Conservation (phyloP, 257 asterid genomes). For the Fraxinus americana region DNA sequence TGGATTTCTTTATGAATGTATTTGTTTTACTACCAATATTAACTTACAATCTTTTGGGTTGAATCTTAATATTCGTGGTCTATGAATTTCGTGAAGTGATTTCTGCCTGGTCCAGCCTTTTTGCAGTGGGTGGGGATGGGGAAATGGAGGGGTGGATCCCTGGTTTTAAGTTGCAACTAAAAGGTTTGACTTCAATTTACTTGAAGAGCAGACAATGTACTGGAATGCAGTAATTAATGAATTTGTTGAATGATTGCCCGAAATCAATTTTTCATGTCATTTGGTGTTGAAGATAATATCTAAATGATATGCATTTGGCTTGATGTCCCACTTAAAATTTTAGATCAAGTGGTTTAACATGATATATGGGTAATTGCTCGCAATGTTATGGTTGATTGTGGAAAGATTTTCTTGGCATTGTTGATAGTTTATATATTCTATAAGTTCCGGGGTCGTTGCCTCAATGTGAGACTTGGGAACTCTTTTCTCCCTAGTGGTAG, state of each 20-base stretch:
- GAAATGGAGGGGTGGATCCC: neutral
- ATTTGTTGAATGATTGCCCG: conserved; percentile 6
- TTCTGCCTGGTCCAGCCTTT: neutral
- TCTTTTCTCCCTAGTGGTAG: neutral
- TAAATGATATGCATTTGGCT: too few species aligned
- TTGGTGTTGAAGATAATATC: neutral
- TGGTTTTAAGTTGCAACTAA: conserved; percentile 7
- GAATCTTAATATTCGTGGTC: neutral
- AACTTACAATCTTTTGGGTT: neutral
- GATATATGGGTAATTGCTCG: neutral
- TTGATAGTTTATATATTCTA: neutral
- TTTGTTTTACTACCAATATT: neutral
- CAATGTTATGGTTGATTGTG: neutral
- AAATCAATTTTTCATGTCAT: conserved; percentile 1
- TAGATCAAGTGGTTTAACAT: neutral
- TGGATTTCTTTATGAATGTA: neutral
- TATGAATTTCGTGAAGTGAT: neutral
- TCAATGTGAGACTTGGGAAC: neutral
- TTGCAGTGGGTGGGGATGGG: neutral
- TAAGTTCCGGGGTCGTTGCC: neutral
- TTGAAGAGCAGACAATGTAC: conserved; percentile 13
- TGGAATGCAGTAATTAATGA: conserved; percentile 5
- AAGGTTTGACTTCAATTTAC: conserved; percentile 24
- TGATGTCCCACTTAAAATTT: too few species aligned
- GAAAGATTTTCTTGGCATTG: neutral